phyloP scores from a whole-genome alignment of 2,329 filamentous ascomycete genomes.

The Metarhizium guizhouense region DNA sequence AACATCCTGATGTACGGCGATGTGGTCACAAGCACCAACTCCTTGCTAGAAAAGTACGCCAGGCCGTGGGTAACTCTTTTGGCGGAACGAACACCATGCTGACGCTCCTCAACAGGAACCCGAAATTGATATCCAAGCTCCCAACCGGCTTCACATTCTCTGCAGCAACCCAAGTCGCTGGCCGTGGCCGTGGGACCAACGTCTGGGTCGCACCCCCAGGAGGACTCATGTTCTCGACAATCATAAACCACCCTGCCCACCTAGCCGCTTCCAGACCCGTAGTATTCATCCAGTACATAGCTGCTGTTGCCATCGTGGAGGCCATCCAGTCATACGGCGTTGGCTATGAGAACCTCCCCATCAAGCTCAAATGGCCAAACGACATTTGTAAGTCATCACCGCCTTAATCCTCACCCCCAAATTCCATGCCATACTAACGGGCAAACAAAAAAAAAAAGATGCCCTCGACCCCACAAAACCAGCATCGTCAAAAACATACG shows the following conservation, averaged over 20 bases:
- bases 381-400: constrained; percentile 60
- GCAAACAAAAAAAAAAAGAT: constrained; percentile 30
- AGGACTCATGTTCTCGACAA: constrained; percentile 76
- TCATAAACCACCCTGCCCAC: constrained; percentile 73
- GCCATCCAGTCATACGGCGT: constrained; percentile 72
- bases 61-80: neutral
- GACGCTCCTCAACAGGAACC: constrained; percentile 49
- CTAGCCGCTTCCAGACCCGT: constrained; percentile 67
- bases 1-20: constrained; percentile 76
- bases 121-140: constrained; percentile 62
- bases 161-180: constrained; percentile 81
- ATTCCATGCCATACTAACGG: neutral
- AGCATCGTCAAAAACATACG: constrained; percentile 44
- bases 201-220: constrained; percentile 92
- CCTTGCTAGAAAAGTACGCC: constrained; percentile 73
- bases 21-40: constrained; percentile 90
- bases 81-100: neutral
- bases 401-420: too few species aligned
- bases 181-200: constrained; percentile 80
- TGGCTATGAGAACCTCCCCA: constrained; percentile 65
- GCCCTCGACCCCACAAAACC: constrained; percentile 54
- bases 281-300: constrained; percentile 89
- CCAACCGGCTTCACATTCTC: constrained; percentile 81
- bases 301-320: constrained; percentile 77
- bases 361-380: constrained; percentile 96